phyloP scores from a whole-genome alignment of 129 eudicot species.

The Logfia minima region DNA sequence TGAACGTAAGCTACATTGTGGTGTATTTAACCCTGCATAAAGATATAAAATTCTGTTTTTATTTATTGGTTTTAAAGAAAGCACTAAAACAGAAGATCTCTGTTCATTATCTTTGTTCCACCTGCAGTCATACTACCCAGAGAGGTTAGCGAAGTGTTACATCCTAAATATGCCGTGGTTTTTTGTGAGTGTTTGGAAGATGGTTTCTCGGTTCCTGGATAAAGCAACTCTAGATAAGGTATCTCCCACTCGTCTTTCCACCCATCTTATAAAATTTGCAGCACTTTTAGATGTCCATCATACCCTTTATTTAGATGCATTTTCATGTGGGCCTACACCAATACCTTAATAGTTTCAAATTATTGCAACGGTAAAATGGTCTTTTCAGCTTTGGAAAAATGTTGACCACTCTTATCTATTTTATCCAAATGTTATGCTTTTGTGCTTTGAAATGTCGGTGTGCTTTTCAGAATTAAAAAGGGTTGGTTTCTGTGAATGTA shows the following conservation, averaged over 20 bases:
- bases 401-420: slow-evolving; percentile 7
- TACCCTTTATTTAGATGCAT: background rate
- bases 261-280: background rate
- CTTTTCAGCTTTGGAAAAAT: background rate
- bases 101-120: slow-evolving; percentile 2
- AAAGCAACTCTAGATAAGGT: slow-evolving; percentile 66
- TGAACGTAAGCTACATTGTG: background rate
- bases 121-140: slow-evolving; percentile 63
- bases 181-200: slow-evolving; percentile 57
- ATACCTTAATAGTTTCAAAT: background rate
- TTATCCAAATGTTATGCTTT: background rate
- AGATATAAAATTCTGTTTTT: background rate
- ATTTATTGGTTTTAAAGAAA: background rate
- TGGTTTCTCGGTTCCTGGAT: slow-evolving; percentile 55
- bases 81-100: slow-evolving; percentile 9
- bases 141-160: slow-evolving; percentile 55
- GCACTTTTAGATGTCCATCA: background rate
- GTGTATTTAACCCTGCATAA: background rate
- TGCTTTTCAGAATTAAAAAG: background rate
- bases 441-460: background rate
- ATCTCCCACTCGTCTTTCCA: slow-evolving; percentile 9
- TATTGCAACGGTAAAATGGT: background rate
- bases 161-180: slow-evolving; percentile 58
- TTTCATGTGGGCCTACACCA: background rate
- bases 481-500: slow-evolving; percentile 24